Conservation (phyloP, 1,139 yeast species). For the Meyerozyma carpophila region DNA sequence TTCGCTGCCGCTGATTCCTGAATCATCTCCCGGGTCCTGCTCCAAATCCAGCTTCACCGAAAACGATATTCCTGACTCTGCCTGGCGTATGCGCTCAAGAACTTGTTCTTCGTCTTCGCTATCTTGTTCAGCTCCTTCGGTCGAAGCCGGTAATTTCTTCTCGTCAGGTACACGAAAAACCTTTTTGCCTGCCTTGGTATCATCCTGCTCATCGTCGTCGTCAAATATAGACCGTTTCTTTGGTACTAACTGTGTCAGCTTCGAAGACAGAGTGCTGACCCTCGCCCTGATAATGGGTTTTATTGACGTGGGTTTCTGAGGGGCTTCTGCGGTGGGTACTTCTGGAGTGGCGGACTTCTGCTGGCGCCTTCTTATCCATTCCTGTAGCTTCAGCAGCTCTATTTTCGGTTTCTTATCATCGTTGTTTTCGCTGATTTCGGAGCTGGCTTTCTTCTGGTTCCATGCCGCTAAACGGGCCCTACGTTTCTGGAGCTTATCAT, state of each 20-base stretch:
- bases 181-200: neutral
- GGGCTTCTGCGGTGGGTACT: slow-evolving; percentile 10
- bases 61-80: slow-evolving; percentile 3
- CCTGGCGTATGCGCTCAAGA: neutral
- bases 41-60: slow-evolving; percentile 1
- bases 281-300: slow-evolving; percentile 1
- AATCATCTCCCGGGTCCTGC: slow-evolving; percentile 13
- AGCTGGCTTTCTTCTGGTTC: slow-evolving; percentile 9
- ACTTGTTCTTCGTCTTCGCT: neutral
- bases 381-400: slow-evolving; percentile 5
- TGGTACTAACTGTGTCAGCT: slow-evolving; percentile 2
- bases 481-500: slow-evolving; percentile 4
- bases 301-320: slow-evolving; percentile 5
- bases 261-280: neutral
- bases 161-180: slow-evolving; percentile 5
- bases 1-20: neutral
- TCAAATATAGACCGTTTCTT: slow-evolving; percentile 14
- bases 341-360: slow-evolving; percentile 2
- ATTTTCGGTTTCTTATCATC: neutral
- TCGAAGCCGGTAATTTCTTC: slow-evolving; percentile 5
- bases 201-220: slow-evolving; percentile 7
- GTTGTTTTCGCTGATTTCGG: neutral
- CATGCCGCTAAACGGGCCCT: slow-evolving; percentile 9
- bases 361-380: slow-evolving; percentile 8
- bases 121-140: neutral